Conservation (phyloP, 1,139 yeast species). For the Candida sp. region DNA sequence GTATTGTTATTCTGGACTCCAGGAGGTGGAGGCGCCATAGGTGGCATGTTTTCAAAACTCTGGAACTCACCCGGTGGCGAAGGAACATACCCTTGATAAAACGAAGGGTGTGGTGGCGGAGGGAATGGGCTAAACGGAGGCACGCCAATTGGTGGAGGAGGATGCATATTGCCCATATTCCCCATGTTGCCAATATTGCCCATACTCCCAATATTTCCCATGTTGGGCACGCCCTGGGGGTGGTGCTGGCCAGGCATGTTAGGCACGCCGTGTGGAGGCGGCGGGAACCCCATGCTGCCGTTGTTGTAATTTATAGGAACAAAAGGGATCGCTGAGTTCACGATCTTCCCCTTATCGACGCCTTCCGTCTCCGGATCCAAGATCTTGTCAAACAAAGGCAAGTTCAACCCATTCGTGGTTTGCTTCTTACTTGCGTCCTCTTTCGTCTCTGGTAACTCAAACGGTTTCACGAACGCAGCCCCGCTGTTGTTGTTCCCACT, state of each 20-base stretch:
- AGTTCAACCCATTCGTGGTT: slow-evolving; percentile 11
- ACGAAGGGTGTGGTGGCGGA: slow-evolving; percentile 8
- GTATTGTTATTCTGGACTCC: background rate
- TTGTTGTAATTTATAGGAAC: slow-evolving; percentile 3
- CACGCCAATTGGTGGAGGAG: slow-evolving; percentile 4
- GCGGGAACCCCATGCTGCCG: background rate
- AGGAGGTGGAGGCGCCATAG: slow-evolving; percentile 1
- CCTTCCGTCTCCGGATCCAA: background rate
- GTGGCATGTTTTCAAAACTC: slow-evolving; percentile 10
- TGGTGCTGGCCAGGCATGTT: slow-evolving; percentile 24
- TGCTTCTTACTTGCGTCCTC: slow-evolving; percentile 15
- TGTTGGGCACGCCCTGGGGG: slow-evolving; percentile 11
- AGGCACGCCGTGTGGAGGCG: slow-evolving; percentile 11
- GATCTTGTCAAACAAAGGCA: slow-evolving; percentile 8
- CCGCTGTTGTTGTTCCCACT: slow-evolving; percentile 13
- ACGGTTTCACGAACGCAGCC: slow-evolving; percentile 29
- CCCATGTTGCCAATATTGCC: too few relatives aligned
- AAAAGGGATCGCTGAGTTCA: slow-evolving; percentile 1
- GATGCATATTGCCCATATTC: slow-evolving; percentile 1
- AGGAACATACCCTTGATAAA: slow-evolving; percentile 7
- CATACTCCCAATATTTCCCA: background rate
- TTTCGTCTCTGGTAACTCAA: slow-evolving; percentile 39
- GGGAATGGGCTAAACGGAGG: slow-evolving; percentile 8
- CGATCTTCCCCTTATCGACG: background rate
- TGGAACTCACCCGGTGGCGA: slow-evolving; percentile 13